phyloP scores from a whole-genome alignment of 2,329 filamentous ascomycete species.

The Trichoderma pleuroti region DNA sequence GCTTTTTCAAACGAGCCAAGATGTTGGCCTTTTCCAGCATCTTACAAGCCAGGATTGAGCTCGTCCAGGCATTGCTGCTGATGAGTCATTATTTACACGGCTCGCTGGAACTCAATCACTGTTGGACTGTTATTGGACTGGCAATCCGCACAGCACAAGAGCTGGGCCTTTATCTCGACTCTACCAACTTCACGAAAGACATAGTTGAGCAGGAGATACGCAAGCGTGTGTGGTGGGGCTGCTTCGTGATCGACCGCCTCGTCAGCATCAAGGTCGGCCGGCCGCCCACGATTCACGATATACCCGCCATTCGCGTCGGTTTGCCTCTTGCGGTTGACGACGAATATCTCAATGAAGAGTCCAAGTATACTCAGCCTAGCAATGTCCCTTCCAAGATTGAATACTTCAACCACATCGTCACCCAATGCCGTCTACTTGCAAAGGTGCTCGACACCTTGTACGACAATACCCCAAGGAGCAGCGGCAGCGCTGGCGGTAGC shows the following conservation, averaged over 20 bases:
- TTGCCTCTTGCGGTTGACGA: slow-evolving; percentile 8
- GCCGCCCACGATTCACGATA: slow-evolving; percentile 10
- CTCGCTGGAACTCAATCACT: slow-evolving; percentile 8
- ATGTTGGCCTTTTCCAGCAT: slow-evolving; percentile 11
- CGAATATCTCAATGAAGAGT: not conserved
- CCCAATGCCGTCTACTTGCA: slow-evolving; percentile 5
- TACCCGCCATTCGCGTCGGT: not conserved
- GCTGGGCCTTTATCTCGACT: slow-evolving; percentile 7
- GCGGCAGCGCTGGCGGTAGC: not conserved
- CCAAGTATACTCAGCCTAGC: slow-evolving; percentile 7
- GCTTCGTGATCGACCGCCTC: slow-evolving; percentile 13
- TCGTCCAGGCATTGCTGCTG: slow-evolving; percentile 5
- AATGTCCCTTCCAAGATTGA: slow-evolving; percentile 10
- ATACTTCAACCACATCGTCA: slow-evolving; percentile 10
- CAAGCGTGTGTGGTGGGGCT: slow-evolving; percentile 16
- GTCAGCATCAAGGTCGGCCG: slow-evolving; percentile 13
- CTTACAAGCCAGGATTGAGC: slow-evolving; percentile 8
- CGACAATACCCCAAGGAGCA: slow-evolving; percentile 11
- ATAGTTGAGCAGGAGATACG: slow-evolving; percentile 13
- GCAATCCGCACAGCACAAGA: slow-evolving; percentile 11
- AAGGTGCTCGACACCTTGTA: slow-evolving; percentile 12
- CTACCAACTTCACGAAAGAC: not conserved
- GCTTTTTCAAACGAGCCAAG: slow-evolving; percentile 13
- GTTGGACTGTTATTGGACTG: slow-evolving; percentile 10
- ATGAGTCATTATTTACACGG: slow-evolving; percentile 15